Base-by-base conservation (phyloP, 257 asterid genomes). In the Ilex asprella region DNA sequence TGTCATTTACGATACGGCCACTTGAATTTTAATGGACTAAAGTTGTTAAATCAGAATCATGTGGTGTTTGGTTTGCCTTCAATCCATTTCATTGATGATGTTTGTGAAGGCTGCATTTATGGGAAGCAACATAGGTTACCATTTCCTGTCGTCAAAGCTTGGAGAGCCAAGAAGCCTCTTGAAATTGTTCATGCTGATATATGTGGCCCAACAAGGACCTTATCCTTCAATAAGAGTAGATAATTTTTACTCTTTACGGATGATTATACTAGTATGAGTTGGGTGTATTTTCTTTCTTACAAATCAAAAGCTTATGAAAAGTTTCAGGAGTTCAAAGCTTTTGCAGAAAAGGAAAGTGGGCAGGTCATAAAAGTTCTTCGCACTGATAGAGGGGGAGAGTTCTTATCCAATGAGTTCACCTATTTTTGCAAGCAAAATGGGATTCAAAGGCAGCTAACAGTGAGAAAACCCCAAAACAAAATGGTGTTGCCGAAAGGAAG, bases 61-160 rank as follows among this genome's bases (percentile, higher is more conserved):
- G 47, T 66, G 61, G 68, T 72, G 2, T 2, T 13, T 66, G 69
- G 61, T 2, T 12, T 61, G 2, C 73, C 69, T 2, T 32, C 29
- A 16, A 39, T 67, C 39, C 15, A n/a, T 1, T 2, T n/a, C 2
- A 39, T n/a, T n/a, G n/a, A n/a, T n/a, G n/a, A n/a, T n/a, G n/a
- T n/a, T n/a, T n/a, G n/a, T n/a, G n/a, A n/a, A n/a, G n/a, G n/a
- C n/a, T n/a, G n/a, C n/a, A n/a, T n/a, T n/a, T n/a, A n/a, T n/a
- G n/a, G n/a, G n/a, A n/a, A n/a, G n/a, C n/a, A n/a, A n/a, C n/a
- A n/a, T n/a, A n/a, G n/a, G n/a, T n/a, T n/a, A n/a, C n/a, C n/a
- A n/a, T n/a, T n/a, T n/a, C n/a, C n/a, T n/a, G n/a, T n/a, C n/a
- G n/a, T n/a, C n/a, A n/a, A n/a, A n/a, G n/a, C n/a, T n/a, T n/a